These are phyloP conservation scores for Brassica balearica DNA, from an alignment of 441 rosid genomes.

Conservation along the genomic window DNA sequence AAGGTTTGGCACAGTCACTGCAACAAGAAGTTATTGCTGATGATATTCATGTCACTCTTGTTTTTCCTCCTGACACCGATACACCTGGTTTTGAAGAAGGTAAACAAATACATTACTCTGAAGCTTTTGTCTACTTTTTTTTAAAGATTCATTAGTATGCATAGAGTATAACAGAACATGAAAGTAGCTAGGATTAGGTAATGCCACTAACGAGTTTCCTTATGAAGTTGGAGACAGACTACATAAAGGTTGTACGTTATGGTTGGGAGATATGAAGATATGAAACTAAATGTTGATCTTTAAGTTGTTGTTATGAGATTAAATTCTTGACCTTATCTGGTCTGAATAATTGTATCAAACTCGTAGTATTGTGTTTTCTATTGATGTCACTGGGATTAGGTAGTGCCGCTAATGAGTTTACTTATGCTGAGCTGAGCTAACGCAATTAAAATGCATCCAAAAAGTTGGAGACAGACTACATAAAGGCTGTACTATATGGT, in stretches of 20 bases:
- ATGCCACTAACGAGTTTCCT: neutral
- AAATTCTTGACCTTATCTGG: neutral
- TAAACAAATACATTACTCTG: too few species aligned
- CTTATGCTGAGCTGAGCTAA: neutral
- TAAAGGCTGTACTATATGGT: neutral
- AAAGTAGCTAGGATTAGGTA: slow-evolving; percentile 24
- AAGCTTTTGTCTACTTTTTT: too few species aligned
- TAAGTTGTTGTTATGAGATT: neutral
- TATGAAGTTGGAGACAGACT: neutral
- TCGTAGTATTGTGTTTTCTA: neutral
- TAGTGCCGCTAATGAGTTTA: neutral
- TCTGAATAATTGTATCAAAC: neutral
- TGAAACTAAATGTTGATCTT: neutral
- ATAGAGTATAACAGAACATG: slow-evolving; percentile 19
- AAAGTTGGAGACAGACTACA: neutral
- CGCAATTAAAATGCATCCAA: neutral
- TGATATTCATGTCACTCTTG: slow-evolving; percentile 75
- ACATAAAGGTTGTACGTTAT: neutral
- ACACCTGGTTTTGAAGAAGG: too few species aligned
- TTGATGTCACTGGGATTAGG: neutral
- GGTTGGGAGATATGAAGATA: neutral
- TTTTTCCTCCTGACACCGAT: slow-evolving; percentile 61
- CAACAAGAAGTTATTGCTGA: slow-evolving; percentile 91
- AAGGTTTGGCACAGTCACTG: slow-evolving; percentile 93
- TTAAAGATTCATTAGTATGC: neutral